Evolutionary conservation across 1,284 basidiomycete genomes (phyloP).

Genomic region (Puccinia hordei): DNA sequence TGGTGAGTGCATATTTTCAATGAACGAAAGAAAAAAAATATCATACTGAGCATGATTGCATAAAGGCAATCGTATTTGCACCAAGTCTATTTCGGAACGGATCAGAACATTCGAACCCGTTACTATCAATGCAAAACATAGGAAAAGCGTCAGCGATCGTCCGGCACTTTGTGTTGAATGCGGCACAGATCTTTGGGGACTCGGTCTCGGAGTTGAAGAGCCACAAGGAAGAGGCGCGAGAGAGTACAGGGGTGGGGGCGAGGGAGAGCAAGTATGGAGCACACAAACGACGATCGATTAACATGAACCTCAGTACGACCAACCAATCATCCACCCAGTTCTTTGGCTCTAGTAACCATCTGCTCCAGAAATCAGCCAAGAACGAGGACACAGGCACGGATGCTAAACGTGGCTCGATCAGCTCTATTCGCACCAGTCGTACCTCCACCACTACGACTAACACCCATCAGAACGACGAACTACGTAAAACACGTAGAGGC

Average conservation of each 20-base stretch:
- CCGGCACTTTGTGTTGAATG: constrained; percentile 43
- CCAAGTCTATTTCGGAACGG: constrained; percentile 46
- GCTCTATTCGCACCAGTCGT: neutral
- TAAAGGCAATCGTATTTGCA: constrained; percentile 46
- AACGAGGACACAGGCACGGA: neutral
- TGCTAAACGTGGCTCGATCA: neutral
- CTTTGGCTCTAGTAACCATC: neutral
- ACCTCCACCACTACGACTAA: neutral
- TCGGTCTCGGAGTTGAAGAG: neutral
- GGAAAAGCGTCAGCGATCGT: constrained; percentile 49
- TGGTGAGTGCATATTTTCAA: constrained; percentile 22
- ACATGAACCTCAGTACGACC: neutral
- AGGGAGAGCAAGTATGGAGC: neutral
- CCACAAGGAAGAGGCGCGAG: neutral
- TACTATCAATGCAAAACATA: constrained; percentile 50
- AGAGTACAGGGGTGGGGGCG: no score
- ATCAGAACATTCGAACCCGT: constrained; percentile 47
- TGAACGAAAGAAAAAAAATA: neutral
- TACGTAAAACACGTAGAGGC: neutral
- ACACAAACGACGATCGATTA: constrained; percentile 2
- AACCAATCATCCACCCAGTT: no score
- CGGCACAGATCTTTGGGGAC: constrained; percentile 13
- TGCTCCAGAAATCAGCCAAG: neutral
- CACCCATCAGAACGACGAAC: neutral
- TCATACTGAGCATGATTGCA: neutral